phyloP scores from a whole-genome alignment of 83 land plant species.

The Picea abies region DNA sequence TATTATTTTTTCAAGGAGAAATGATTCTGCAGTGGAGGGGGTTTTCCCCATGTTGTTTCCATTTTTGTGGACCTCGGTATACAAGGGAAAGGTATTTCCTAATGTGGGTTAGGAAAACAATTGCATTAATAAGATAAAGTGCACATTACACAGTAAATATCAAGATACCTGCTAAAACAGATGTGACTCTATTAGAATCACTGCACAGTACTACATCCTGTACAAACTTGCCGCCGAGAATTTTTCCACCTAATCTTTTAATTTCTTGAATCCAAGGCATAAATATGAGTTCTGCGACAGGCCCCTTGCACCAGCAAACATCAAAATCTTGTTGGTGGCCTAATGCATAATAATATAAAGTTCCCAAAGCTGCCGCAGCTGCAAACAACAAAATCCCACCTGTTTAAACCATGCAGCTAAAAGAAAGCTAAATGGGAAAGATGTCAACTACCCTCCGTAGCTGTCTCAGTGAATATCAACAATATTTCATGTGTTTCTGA shows the following conservation, averaged over 20 bases:
- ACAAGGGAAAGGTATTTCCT: too few species aligned
- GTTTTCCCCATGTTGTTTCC: not conserved
- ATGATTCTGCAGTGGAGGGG: not conserved
- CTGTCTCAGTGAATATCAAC: not conserved
- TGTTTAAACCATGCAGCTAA: not conserved
- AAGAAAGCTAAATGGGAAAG: not conserved
- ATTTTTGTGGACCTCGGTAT: not conserved
- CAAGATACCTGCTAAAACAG: slow-evolving; percentile 22
- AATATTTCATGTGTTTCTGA: not conserved
- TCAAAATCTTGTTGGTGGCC: slow-evolving; percentile 59
- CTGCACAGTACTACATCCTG: slow-evolving; percentile 9
- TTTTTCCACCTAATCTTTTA: slow-evolving; percentile 28
- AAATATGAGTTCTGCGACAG: slow-evolving; percentile 41
- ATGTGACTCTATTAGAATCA: slow-evolving; percentile 10
- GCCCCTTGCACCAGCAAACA: slow-evolving; percentile 52
- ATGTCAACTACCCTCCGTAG: slow-evolving; percentile 16
- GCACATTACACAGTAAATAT: not conserved
- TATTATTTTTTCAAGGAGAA: not conserved
- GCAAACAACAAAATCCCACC: not conserved
- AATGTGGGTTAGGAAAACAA: too few species aligned
- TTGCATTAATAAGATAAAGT: too few species aligned
- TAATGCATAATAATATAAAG: slow-evolving; percentile 43
- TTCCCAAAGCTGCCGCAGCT: slow-evolving; percentile 51
- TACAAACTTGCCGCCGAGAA: slow-evolving; percentile 37
- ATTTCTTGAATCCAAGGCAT: slow-evolving; percentile 44